Base-by-base conservation (phyloP, 306 rosid species). In the Neltuma alba region DNA sequence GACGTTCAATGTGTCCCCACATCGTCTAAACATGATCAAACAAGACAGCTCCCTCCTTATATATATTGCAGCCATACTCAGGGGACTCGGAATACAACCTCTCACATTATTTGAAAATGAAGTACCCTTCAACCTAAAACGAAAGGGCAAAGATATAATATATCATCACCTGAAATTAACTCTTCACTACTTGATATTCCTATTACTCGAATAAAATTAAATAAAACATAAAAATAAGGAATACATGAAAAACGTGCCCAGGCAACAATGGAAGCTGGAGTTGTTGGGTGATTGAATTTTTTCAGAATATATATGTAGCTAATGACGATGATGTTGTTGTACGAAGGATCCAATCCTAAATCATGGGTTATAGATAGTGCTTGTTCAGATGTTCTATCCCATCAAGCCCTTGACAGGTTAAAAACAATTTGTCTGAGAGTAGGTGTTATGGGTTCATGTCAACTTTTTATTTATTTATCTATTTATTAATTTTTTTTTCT, bases 1-100 rank as follows among this genome's bases (percentile, higher is more conserved):
- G n/a, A 58, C 70, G 72, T 72, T 77, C 82, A 72, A 54, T 77
- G 86, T 44, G 77, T 77, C 77, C 44, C 44, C 21, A 14, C 67
- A 8, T 54, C 68, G 13, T 50, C 13, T n/a, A 27, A 70, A 40
- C n/a, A 68, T 6, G 44, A 82, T 41, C 23, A 50, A 72, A 63
- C 79, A 1, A 45, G 3, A 67, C 70, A 14, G n/a, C 27, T 34
- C 21, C 8, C 2, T 9, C 3, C 4, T 12, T 10, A 57, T 23
- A 57, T 9, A 57, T 52, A 18, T 6, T 21, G 30, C 61, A 54
- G 9, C 23, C 61, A 50, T 54, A 9, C 28, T 9, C 31, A 10
- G 2, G 15, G 15, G 2, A 9, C 31, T 23, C 6, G 2, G 63
- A 23, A 21, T 55, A 55, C 1, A 21, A 55, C 63, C 5, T 10